A percentile compares a stretch with the other conserved stretches of the same genome.
Evolutionary conservation across 2,329 filamentous ascomycete genomes (phyloP).

Genomic region (Sphaerulina vaccinii): DNA sequence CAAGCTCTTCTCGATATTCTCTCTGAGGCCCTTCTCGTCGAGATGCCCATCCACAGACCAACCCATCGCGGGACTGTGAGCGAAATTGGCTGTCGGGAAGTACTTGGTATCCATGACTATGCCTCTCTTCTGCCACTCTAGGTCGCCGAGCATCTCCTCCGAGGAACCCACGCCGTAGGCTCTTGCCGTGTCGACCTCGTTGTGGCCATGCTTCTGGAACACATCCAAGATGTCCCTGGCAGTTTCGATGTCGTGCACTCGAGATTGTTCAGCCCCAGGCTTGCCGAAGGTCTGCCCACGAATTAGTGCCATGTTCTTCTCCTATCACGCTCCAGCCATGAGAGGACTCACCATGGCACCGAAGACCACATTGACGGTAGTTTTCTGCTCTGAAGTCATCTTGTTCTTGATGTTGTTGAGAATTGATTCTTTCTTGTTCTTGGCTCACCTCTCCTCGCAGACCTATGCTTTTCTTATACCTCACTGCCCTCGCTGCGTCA

Average conservation of each 20-base stretch:
- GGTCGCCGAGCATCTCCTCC: slow-evolving; percentile 32
- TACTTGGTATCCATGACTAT: slow-evolving; percentile 34
- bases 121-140: slow-evolving; percentile 31
- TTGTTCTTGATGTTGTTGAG: slow-evolving; percentile 9
- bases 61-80: background rate
- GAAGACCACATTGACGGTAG: slow-evolving; percentile 28
- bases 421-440: background rate
- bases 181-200: slow-evolving; percentile 34
- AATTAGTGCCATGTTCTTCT: background rate
- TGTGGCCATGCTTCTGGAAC: slow-evolving; percentile 35
- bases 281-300: background rate
- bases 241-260: slow-evolving; percentile 27
- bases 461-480: background rate
- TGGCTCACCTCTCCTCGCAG: background rate
- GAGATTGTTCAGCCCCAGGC: background rate
- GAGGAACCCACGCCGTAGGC: slow-evolving; percentile 30
- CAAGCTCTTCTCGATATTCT: slow-evolving; percentile 62
- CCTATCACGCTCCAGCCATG: background rate
- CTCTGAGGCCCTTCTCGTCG: background rate
- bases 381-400: slow-evolving; percentile 28
- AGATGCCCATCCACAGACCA: background rate
- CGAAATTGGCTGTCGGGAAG: slow-evolving; percentile 19
- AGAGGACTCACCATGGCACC: slow-evolving; percentile 31
- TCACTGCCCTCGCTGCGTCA: background rate
- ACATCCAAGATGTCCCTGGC: slow-evolving; percentile 29